These are phyloP conservation scores for Paraurostyla sp. DNA, from an alignment of 73 alveolate species.

Conservation along the genomic window DNA sequence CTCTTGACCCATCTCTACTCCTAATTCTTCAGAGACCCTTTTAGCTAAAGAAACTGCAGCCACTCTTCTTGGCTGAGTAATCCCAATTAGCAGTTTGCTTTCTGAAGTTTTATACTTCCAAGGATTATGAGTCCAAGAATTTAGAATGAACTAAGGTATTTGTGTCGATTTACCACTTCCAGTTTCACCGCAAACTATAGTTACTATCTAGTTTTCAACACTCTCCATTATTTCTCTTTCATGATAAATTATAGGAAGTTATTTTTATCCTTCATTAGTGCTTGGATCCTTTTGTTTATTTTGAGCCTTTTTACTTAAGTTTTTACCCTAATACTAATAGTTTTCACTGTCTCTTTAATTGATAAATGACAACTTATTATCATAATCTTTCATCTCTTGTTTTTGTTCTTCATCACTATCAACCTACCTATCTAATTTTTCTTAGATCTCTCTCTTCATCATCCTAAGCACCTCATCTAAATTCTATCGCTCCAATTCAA, in stretches of 20 bases:
- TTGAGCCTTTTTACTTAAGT: background rate
- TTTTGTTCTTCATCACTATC: slow-evolving; percentile 52
- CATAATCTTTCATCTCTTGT: background rate
- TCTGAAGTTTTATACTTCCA: slow-evolving; percentile 35
- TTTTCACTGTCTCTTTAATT: background rate
- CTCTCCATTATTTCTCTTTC: slow-evolving; percentile 97
- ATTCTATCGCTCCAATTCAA: background rate
- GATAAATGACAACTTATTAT: slow-evolving; percentile 18
- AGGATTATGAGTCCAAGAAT: slow-evolving; percentile 67
- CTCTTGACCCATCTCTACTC: slow-evolving; percentile 88
- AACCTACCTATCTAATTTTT: background rate
- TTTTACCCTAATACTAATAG: background rate
- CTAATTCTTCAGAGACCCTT: slow-evolving; percentile 95
- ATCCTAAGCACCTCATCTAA: background rate
- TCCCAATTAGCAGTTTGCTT: slow-evolving; percentile 72
- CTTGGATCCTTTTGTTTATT: background rate
- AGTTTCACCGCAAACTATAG: slow-evolving; percentile 98
- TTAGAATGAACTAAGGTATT: slow-evolving; percentile 93
- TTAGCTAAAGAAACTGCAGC: slow-evolving; percentile 97
- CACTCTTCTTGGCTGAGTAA: slow-evolving; percentile 99
- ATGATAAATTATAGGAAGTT: slow-evolving; percentile 93
- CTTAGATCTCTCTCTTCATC: background rate
- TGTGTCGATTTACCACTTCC: slow-evolving; percentile 99
- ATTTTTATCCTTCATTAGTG: slow-evolving; percentile 73
- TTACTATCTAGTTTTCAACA: slow-evolving; percentile 89